Evolutionary conservation across 2,329 filamentous ascomycete genomes (phyloP), one percentile per base, ranked within the genome.

Genomic region (Ceratocystis alfenasii): DNA sequence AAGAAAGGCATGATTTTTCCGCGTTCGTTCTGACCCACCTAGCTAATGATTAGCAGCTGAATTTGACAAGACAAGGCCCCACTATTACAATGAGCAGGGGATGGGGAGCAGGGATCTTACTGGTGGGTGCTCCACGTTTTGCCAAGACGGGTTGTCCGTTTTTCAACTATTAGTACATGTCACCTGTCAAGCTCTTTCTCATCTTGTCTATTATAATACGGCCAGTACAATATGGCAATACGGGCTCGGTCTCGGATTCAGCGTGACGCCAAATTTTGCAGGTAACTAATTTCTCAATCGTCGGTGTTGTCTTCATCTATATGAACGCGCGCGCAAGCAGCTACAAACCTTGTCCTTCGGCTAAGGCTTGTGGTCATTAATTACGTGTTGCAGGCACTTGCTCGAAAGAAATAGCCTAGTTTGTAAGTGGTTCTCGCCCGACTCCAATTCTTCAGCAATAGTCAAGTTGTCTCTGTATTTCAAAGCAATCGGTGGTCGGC

Each of bases 71-170:
- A 59, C 28, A 59, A n/a, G 28, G 33, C 55, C 5, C 55, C 55
- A 59, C 7, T 59, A n/a, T 36, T 36, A 59, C 30, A 33, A 36
- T 59, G 15, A 36, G 55, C 53, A 30, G 53, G 53, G 44, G 5
- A 46, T 8, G 15, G n/a, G 0, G 12, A 12, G 8, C 46, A 48
- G 46, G 55, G 55, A n/a, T 59, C 15, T 15, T 1, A 41, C 36
- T 36, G 28, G 30, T 36, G 30, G 55, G 17, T 8, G 48, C 5
- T 59, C 55, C 55, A 59, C 55, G 55, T 59, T 59, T 33, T 59
- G 55, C 55, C 55, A 59, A 59, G 55, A 59, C 55, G 55, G 55
- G 33, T 36, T 59, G 55, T 20, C 55, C 55, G 55, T n/a, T 33
- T 59, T 59, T n/a, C 10, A 15, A 41, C 36, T 15, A 41, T 41